These are phyloP conservation scores for Golovinomyces cichoracearum DNA, from an alignment of 2,329 filamentous ascomycete genomes.

Conservation along the genomic window DNA sequence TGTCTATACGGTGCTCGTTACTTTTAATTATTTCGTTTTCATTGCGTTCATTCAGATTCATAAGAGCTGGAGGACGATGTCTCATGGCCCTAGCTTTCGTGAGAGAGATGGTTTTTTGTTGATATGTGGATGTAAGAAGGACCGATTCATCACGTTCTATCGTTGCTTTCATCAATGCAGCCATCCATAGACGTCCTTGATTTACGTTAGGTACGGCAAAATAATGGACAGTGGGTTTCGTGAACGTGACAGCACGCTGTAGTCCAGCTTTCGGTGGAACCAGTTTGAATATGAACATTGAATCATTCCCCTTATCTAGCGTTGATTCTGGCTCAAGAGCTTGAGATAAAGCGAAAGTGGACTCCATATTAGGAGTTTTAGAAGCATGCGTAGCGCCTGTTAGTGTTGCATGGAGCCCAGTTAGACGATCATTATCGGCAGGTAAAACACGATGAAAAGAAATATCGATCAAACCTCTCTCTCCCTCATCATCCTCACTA, in stretches of 20 bases:
- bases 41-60: slow-evolving; percentile 34
- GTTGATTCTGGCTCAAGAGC: slow-evolving; percentile 16
- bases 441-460: slow-evolving; percentile 92
- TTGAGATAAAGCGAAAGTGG: slow-evolving; percentile 20
- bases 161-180: slow-evolving; percentile 91
- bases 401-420: slow-evolving; percentile 70
- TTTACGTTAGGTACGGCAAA: slow-evolving; percentile 83
- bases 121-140: slow-evolving; percentile 71
- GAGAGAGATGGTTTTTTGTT: slow-evolving; percentile 86
- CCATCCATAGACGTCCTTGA: slow-evolving; percentile 89
- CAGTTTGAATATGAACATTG: slow-evolving; percentile 94
- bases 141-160: slow-evolving; percentile 72
- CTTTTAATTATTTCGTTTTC: slow-evolving; percentile 13
- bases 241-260: slow-evolving; percentile 83
- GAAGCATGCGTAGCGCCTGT: slow-evolving; percentile 54
- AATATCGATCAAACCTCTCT: slow-evolving; percentile 91
- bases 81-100: slow-evolving; percentile 68
- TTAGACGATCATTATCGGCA: slow-evolving; percentile 72
- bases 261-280: slow-evolving; percentile 70
- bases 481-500: slow-evolving; percentile 69
- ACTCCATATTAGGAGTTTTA: slow-evolving; percentile 21
- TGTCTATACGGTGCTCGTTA: slow-evolving; percentile 14
- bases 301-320: slow-evolving; percentile 24
- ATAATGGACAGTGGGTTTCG: slow-evolving; percentile 89
- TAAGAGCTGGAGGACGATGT: slow-evolving; percentile 68